Conservation (phyloP, 352 stramenopile species). For the Thalassiosira mediterranea region DNA sequence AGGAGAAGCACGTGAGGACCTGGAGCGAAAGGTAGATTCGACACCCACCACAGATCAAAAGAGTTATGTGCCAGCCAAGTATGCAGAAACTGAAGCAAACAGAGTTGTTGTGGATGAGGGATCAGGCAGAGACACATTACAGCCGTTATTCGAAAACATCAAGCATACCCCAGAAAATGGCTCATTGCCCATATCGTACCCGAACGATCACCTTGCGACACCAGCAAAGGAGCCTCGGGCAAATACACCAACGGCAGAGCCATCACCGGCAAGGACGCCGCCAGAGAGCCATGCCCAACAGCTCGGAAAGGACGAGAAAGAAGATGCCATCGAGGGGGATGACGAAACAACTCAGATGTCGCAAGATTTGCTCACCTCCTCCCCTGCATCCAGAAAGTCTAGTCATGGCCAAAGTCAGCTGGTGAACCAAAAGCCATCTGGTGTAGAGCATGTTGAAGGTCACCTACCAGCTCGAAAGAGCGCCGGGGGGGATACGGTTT, state of each 20-base stretch:
- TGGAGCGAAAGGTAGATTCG: background rate
- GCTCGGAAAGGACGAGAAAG: background rate
- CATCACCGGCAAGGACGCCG: background rate
- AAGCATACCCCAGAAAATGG: slow-evolving; percentile 50
- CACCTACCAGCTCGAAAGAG: too few relatives aligned
- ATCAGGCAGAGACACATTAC: too few relatives aligned
- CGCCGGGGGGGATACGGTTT: too few relatives aligned
- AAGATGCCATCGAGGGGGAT: slow-evolving; percentile 18
- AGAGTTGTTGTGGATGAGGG: too few relatives aligned
- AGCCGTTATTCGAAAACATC: too few relatives aligned
- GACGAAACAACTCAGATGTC: slow-evolving; percentile 31
- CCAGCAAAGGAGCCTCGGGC: background rate
- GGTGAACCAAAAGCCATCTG: too few relatives aligned
- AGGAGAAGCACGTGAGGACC: background rate
- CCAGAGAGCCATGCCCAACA: background rate
- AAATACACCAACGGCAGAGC: too few relatives aligned
- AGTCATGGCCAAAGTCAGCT: background rate
- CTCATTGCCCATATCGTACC: slow-evolving; percentile 42
- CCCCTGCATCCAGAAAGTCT: slow-evolving; percentile 4
- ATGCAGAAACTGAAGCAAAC: too few relatives aligned
- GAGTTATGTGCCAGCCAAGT: background rate
- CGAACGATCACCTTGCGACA: slow-evolving; percentile 35
- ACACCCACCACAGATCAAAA: background rate
- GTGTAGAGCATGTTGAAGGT: too few relatives aligned
- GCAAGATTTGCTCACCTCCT: slow-evolving; percentile 48